phyloP scores from a whole-genome alignment of 352 stramenopile genomes.

The Globisporangium nunn region DNA sequence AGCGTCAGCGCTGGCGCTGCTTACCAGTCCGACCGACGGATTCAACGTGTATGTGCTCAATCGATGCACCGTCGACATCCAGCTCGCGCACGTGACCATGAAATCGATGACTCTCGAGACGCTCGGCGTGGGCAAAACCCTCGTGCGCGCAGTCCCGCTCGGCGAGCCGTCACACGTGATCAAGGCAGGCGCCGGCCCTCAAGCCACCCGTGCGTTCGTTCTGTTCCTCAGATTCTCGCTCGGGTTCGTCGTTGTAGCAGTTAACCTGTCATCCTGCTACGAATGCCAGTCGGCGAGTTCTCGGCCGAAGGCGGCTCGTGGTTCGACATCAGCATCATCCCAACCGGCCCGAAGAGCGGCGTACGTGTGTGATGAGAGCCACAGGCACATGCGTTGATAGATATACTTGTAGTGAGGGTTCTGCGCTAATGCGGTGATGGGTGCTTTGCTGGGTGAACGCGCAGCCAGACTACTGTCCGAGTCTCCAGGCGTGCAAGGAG shows the following conservation, averaged over 20 bases:
- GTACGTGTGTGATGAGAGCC: slow-evolving; percentile 23
- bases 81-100: slow-evolving; percentile 32
- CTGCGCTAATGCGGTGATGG: neutral
- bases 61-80: slow-evolving; percentile 35
- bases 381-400: neutral
- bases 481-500: slow-evolving; percentile 43
- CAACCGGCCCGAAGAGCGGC: slow-evolving; percentile 47
- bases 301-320: slow-evolving; percentile 46
- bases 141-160: slow-evolving; percentile 21
- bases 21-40: slow-evolving; percentile 18
- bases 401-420: neutral
- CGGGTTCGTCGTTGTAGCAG: neutral
- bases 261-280: neutral
- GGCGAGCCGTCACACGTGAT: slow-evolving; percentile 35
- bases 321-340: slow-evolving; percentile 77
- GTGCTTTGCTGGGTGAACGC: neutral
- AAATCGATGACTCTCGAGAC: slow-evolving; percentile 15
- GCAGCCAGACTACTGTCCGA: slow-evolving; percentile 54
- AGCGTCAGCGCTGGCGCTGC: slow-evolving; percentile 17
- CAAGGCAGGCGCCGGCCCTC: slow-evolving; percentile 34
- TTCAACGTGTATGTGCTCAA: slow-evolving; percentile 54
- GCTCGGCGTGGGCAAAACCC: slow-evolving; percentile 26
- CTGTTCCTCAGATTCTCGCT: neutral
- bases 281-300: slow-evolving; percentile 49
- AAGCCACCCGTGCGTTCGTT: slow-evolving; percentile 44